Percentiles rank a stretch among this genome's conserved stretches.
Conservation (phyloP, 192 early-diverging fungal genomes). For the Coemansia furcata region DNA sequence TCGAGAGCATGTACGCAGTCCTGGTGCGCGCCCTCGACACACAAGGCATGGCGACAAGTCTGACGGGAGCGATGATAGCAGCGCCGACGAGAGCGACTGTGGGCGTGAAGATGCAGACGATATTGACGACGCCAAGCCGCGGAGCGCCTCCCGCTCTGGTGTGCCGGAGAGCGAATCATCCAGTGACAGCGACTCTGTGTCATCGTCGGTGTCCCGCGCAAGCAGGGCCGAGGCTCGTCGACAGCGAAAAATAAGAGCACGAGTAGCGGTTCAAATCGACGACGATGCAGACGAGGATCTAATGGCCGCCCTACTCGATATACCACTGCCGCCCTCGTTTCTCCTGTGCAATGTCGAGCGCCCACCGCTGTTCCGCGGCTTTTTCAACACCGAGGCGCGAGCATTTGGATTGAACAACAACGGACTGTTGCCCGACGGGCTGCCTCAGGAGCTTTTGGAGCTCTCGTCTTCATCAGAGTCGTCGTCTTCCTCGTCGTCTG, state of each 20-base stretch:
- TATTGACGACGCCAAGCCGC: not conserved
- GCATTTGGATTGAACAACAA: not conserved
- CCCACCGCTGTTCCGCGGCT: constrained; percentile 14
- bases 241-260: constrained; percentile 11
- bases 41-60: not conserved
- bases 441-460: constrained; percentile 1
- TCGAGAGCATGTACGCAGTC: not conserved
- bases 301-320: constrained; percentile 57
- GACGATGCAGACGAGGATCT: constrained; percentile 79
- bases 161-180: not conserved
- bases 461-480: constrained; percentile 16
- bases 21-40: not conserved
- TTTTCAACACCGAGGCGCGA: not conserved
- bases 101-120: not conserved
- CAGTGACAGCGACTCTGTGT: constrained; percentile 17
- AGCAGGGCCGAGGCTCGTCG: constrained; percentile 10
- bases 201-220: constrained; percentile 34
- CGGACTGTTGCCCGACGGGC: not conserved
- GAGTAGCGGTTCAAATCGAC: constrained; percentile 74
- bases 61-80: not conserved
- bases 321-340: constrained; percentile 61
- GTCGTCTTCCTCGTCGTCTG: constrained; percentile 11
- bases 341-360: constrained; percentile 56
- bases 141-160: not conserved
- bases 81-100: not conserved